Percentiles rank a stretch among this genome's conserved stretches.
Conservation (phyloP, 148 eudicot genomes). For the Heliosperma pusillum region DNA sequence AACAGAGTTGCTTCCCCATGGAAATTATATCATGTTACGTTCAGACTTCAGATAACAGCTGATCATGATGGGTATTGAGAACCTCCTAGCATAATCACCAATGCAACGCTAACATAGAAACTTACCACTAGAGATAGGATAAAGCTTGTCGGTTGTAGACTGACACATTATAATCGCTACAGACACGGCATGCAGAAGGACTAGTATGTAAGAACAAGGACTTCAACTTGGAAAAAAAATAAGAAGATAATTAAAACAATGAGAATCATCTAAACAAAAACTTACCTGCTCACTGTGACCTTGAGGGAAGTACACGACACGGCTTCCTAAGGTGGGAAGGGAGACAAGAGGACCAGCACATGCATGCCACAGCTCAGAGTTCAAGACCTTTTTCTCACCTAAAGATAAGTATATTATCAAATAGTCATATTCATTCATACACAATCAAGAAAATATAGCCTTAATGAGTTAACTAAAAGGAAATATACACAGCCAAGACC, state of each 20-base stretch:
- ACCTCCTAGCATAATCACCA: neutral
- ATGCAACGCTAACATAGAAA: neutral
- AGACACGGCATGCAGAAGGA: neutral
- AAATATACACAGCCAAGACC: neutral
- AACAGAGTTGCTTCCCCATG: no score
- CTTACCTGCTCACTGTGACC: constrained; percentile 44
- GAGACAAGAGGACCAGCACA: constrained; percentile 40
- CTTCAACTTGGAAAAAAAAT: neutral
- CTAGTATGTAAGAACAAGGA: neutral
- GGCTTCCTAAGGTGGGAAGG: constrained; percentile 35
- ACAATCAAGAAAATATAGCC: neutral
- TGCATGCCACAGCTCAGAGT: constrained; percentile 39
- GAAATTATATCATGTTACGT: no score
- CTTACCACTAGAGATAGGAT: neutral
- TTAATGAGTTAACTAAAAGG: constrained; percentile 4
- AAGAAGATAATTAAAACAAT: neutral
- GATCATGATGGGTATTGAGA: neutral
- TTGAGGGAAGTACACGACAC: constrained; percentile 36
- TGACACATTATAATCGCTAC: neutral
- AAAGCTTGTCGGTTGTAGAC: constrained; percentile 5
- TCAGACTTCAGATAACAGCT: no score
- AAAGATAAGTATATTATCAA: neutral
- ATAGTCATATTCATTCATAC: neutral
- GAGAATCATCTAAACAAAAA: constrained; percentile 14
- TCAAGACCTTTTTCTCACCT: constrained; percentile 36